Conservation (phyloP, 2,329 filamentous ascomycete genomes). For the Ramularia endophylla region DNA sequence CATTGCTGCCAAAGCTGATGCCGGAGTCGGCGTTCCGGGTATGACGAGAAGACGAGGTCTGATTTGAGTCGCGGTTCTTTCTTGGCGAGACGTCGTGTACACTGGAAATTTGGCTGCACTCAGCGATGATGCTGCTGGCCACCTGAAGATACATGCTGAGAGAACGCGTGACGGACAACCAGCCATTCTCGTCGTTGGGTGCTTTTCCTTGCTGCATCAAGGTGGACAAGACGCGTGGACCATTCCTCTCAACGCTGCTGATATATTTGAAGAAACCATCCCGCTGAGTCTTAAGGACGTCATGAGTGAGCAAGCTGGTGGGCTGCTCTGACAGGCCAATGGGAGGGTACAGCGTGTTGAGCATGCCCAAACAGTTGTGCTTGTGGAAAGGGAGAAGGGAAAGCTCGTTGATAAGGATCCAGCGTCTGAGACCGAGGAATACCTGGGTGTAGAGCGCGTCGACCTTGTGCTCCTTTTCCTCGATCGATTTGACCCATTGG, state of each 20-base stretch:
- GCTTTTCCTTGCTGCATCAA: constrained; percentile 50
- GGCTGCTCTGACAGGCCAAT: constrained; percentile 40
- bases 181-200: constrained; percentile 49
- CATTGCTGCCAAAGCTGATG: constrained; percentile 49
- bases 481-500: constrained; percentile 45
- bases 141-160: constrained; percentile 54
- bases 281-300: constrained; percentile 52
- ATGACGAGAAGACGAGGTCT: constrained; percentile 32
- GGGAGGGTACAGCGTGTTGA: constrained; percentile 62
- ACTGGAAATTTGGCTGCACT: constrained; percentile 48
- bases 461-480: constrained; percentile 45
- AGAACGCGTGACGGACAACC: constrained; percentile 43
- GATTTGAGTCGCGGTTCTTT: constrained; percentile 12
- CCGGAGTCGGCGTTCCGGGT: constrained; percentile 58
- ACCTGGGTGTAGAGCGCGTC: constrained; percentile 55
- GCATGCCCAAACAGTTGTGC: constrained; percentile 60
- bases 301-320: constrained; percentile 47
- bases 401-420: constrained; percentile 62
- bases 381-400: constrained; percentile 58
- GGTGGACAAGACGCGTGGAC: constrained; percentile 47
- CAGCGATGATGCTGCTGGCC: constrained; percentile 56
- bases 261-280: constrained; percentile 59
- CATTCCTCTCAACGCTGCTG: constrained; percentile 50
- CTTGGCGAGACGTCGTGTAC: constrained; percentile 32
- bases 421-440: constrained; percentile 57